Percentiles rank a stretch among this genome's conserved stretches.
Conservation (phyloP, 148 eudicot genomes). For the Cornus florida region DNA sequence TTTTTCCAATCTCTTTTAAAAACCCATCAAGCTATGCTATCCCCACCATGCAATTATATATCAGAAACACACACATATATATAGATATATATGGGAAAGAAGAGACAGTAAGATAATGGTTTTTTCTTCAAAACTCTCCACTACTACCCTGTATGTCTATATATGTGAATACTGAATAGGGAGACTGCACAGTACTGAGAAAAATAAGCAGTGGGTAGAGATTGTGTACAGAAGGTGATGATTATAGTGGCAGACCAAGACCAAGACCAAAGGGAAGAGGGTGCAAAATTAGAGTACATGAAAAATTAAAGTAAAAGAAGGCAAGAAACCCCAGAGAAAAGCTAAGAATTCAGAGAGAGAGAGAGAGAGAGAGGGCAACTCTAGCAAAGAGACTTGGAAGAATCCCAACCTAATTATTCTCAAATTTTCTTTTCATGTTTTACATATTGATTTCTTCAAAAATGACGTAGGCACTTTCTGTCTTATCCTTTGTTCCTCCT, state of each 20-base stretch:
- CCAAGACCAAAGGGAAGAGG: background rate
- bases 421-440: constrained; percentile 9
- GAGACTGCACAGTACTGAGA: background rate
- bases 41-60: constrained; percentile 10
- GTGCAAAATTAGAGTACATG: background rate
- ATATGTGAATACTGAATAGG: constrained; percentile 6
- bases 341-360: constrained; percentile 21
- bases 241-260: constrained; percentile 40
- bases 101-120: constrained; percentile 14
- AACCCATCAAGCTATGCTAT: background rate
- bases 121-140: background rate
- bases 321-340: constrained; percentile 22
- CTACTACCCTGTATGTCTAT: constrained; percentile 7
- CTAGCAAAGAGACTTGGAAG: constrained; percentile 41
- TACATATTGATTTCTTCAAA: constrained; percentile 1
- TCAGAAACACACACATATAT: background rate
- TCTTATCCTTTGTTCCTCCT: constrained; percentile 37
- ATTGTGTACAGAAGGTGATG: constrained; percentile 32
- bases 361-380: constrained; percentile 20
- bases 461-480: constrained; percentile 42
- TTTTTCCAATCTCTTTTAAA: background rate
- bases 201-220: constrained; percentile 16
- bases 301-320: constrained; percentile 4
- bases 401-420: constrained; percentile 29
- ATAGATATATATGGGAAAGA: constrained; percentile 3